A percentile compares a stretch with the other conserved stretches of the same genome.
Evolutionary conservation across 768 basidiomycete genomes (phyloP).

Genomic region (Daedaleopsis nitida): DNA sequence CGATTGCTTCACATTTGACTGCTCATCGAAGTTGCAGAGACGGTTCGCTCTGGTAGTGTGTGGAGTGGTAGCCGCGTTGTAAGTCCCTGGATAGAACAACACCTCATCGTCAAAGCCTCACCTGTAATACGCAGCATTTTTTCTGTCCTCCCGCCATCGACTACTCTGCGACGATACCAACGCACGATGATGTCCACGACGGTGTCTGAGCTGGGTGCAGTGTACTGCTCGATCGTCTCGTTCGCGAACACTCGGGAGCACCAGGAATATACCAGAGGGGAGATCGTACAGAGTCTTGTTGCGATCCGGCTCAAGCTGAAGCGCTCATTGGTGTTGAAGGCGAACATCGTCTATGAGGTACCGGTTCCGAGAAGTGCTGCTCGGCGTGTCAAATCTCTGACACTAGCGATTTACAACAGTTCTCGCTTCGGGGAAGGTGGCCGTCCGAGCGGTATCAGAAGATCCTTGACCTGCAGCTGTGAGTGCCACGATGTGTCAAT

Average conservation of each 20-base stretch:
- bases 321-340: conserved; percentile 54
- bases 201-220: conserved; percentile 62
- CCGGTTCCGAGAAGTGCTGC: too few relatives aligned
- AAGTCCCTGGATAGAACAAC: conserved; percentile 29
- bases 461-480: conserved; percentile 71
- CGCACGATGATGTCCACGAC: conserved; percentile 71
- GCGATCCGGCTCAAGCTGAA: conserved; percentile 76
- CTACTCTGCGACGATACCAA: conserved; percentile 73
- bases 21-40: conserved; percentile 38
- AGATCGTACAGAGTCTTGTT: conserved; percentile 65
- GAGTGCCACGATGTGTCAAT: conserved; percentile 24
- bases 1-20: too few relatives aligned
- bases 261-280: conserved; percentile 48
- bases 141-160: conserved; percentile 74
- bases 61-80: conserved; percentile 82
- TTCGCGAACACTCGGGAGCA: conserved; percentile 57
- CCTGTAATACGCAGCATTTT: conserved; percentile 46
- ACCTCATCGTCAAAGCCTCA: too few relatives aligned
- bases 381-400: too few relatives aligned
- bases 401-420: conserved; percentile 39
- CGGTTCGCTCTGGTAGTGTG: conserved; percentile 69
- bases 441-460: conserved; percentile 76
- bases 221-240: conserved; percentile 78
- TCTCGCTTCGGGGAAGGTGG: conserved; percentile 79
- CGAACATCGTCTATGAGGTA: conserved; percentile 71